Evolutionary conservation across 2,329 filamentous ascomycete genomes (phyloP).

Genomic region (Phaeosphaeriaceae sp.): DNA sequence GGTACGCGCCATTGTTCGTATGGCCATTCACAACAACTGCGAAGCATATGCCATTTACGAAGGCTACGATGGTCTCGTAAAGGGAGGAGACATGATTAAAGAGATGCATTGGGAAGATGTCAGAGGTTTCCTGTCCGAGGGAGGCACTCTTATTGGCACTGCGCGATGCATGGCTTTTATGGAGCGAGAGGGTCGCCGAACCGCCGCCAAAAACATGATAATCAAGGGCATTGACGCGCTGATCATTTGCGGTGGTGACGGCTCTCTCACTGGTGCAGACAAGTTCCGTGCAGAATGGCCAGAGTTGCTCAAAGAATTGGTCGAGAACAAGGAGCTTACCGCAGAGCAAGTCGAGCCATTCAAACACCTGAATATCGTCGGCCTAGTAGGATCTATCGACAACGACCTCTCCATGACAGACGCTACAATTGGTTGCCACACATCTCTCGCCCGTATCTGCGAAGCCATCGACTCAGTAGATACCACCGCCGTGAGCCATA

Average conservation of each 20-base stretch:
- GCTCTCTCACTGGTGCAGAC: constrained; percentile 87
- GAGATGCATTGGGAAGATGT: constrained; percentile 93
- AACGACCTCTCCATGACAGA: constrained; percentile 98
- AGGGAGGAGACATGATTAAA: constrained; percentile 85
- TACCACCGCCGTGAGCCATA: constrained; percentile 91
- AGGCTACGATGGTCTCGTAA: constrained; percentile 93
- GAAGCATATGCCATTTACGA: constrained; percentile 69
- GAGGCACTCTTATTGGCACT: constrained; percentile 94
- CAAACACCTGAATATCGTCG: constrained; percentile 91
- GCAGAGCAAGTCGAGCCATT: constrained; percentile 75
- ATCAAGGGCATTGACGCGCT: constrained; percentile 91
- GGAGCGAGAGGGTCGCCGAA: constrained; percentile 81
- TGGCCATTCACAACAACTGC: constrained; percentile 77
- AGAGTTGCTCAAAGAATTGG: constrained; percentile 82
- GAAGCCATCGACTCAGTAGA: constrained; percentile 97
- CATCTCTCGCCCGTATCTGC: constrained; percentile 89
- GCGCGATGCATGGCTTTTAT: constrained; percentile 92
- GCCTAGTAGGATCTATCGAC: constrained; percentile 95
- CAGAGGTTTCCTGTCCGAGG: constrained; percentile 89
- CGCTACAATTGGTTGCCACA: constrained; percentile 96
- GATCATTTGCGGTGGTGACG: constrained; percentile 96
- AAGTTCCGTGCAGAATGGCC: constrained; percentile 93
- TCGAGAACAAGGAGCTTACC: constrained; percentile 73
- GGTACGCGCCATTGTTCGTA: constrained; percentile 88
- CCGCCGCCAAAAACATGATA: constrained; percentile 93